Percentiles rank a stretch among this genome's conserved stretches.
These are phyloP conservation scores for Mycena vitilis DNA, from an alignment of 768 basidiomycete genomes.

Conservation along the genomic window DNA sequence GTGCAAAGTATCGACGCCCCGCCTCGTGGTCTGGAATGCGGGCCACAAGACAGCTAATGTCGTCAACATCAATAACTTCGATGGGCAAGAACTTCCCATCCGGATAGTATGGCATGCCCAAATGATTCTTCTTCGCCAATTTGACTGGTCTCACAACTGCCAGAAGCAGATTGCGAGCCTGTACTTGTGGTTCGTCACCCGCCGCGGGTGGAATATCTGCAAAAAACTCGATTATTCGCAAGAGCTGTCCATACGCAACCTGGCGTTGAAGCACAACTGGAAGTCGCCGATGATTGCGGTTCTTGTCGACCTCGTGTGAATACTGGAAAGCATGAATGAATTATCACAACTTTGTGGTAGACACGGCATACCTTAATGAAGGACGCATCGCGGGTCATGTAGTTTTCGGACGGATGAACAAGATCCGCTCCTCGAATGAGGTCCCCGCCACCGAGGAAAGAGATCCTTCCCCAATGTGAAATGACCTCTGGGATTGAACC, in stretches of 20 bases:
- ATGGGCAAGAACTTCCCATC: constrained; percentile 20
- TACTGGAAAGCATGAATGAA: constrained; percentile 14
- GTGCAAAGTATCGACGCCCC: constrained; percentile 1
- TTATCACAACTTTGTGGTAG: background rate
- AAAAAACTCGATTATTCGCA: constrained; percentile 14
- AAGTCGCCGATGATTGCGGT: constrained; percentile 2
- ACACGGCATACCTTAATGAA: constrained; percentile 21
- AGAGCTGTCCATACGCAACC: constrained; percentile 25
- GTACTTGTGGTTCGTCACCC: background rate
- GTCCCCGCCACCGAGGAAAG: constrained; percentile 23
- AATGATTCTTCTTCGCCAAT: constrained; percentile 4
- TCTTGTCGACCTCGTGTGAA: constrained; percentile 21
- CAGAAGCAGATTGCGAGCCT: constrained; percentile 6
- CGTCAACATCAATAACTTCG: constrained; percentile 29
- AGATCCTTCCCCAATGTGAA: constrained; percentile 22
- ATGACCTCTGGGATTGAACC: constrained; percentile 1
- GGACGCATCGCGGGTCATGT: constrained; percentile 16
- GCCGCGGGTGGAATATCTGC: background rate
- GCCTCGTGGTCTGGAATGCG: constrained; percentile 17
- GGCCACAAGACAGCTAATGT: constrained; percentile 29
- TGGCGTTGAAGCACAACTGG: constrained; percentile 15
- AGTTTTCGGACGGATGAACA: background rate
- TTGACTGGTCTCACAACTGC: constrained; percentile 21
- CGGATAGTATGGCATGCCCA: constrained; percentile 11
- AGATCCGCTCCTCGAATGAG: constrained; percentile 18